Percentiles rank a stretch among this genome's conserved stretches.
Evolutionary conservation across 106 monocot species (phyloP).

Genomic region (Xerophyta viscosa): DNA sequence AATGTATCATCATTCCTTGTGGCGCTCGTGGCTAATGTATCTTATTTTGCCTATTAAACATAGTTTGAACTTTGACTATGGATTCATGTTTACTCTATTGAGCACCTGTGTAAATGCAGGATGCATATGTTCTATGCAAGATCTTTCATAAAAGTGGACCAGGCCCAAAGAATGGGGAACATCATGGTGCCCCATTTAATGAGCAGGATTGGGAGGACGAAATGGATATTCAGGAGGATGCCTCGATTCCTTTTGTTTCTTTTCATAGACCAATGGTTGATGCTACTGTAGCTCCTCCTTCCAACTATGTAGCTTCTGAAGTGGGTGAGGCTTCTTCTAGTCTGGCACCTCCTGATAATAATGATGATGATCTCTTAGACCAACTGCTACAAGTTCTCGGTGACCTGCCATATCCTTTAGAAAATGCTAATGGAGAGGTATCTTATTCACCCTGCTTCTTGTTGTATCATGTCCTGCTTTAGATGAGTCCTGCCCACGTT

Average conservation of each 20-base stretch:
- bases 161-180: constrained; percentile 48
- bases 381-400: constrained; percentile 6
- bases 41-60: not conserved
- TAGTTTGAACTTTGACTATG: not conserved
- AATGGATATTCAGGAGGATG: not conserved
- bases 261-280: not conserved
- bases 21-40: not conserved
- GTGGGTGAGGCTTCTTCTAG: constrained; percentile 6
- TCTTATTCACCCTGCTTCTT: too few relatives aligned
- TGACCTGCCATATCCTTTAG: constrained; percentile 4
- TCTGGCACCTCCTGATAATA: constrained; percentile 1
- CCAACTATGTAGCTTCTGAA: constrained; percentile 10
- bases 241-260: constrained; percentile 13
- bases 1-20: too few relatives aligned
- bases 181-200: constrained; percentile 49
- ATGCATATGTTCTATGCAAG: constrained; percentile 41
- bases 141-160: constrained; percentile 53
- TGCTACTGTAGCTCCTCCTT: not conserved
- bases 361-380: constrained; percentile 18
- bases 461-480: too few relatives aligned
- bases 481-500: too few relatives aligned
- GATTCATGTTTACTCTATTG: too few relatives aligned
- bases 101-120: constrained; percentile 18
- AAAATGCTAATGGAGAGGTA: constrained; percentile 23
- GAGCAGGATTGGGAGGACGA: constrained; percentile 48